These are phyloP conservation scores for Bisporella sp. DNA, from an alignment of 2,329 filamentous ascomycete genomes.

Conservation along the genomic window DNA sequence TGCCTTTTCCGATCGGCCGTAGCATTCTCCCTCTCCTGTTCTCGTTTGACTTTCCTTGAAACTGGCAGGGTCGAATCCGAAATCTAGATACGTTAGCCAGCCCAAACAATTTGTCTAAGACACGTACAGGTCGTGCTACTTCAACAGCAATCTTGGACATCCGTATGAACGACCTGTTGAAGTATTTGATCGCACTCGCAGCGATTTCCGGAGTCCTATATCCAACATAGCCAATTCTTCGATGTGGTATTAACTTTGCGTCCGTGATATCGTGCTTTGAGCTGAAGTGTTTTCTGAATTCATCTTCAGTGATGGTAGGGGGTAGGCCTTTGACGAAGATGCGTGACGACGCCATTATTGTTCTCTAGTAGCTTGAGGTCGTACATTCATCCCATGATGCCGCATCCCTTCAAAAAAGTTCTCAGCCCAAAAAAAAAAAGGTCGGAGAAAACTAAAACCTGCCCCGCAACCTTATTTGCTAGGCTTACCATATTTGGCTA, in stretches of 20 bases:
- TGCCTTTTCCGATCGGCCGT: conserved; percentile 15
- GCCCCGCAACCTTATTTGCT: no score
- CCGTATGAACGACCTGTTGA: conserved; percentile 90
- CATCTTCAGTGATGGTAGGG: conserved; percentile 74
- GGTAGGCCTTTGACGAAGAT: conserved; percentile 80
- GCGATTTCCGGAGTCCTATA: conserved; percentile 81
- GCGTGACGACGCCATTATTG: conserved; percentile 45
- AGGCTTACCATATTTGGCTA: no score
- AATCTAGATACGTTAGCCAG: conserved; percentile 20
- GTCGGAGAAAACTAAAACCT: no score
- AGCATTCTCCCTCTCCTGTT: conserved; percentile 25
- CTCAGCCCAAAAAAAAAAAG: no score
- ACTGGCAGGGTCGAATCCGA: conserved; percentile 30
- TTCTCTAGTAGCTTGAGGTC: not conserved
- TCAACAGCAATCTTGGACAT: conserved; percentile 94
- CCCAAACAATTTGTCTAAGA: not conserved
- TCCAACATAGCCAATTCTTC: conserved; percentile 92
- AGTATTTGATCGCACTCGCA: conserved; percentile 80
- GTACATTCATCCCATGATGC: not conserved
- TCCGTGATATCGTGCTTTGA: conserved; percentile 74
- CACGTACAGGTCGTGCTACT: conserved; percentile 70
- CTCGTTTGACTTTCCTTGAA: conserved; percentile 32
- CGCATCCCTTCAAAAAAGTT: no score
- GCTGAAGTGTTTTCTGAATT: conserved; percentile 85
- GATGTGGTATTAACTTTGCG: conserved; percentile 80